phyloP scores from a whole-genome alignment of 1,284 basidiomycete species.

The Cystobasidiaceae sp. region DNA sequence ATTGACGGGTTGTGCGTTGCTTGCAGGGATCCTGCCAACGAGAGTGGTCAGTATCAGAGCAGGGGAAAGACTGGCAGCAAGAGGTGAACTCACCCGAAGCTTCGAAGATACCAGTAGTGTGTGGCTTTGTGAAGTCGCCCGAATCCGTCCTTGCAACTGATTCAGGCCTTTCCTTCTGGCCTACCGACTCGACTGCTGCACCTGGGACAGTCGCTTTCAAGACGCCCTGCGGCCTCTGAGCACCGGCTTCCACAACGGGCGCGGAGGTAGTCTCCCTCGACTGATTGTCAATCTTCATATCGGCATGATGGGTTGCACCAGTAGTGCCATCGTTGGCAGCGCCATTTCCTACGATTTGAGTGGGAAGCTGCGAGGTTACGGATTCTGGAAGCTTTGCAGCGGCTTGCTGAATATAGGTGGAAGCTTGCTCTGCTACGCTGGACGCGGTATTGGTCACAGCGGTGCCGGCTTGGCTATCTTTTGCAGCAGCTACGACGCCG shows the following conservation, averaged over 20 bases:
- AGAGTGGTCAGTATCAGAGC: not conserved
- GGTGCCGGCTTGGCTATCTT: not conserved
- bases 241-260: not conserved
- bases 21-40: slow-evolving; percentile 12
- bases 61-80: not conserved
- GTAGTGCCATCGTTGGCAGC: not conserved
- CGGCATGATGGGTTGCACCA: not conserved
- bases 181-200: not conserved
- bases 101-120: slow-evolving; percentile 19
- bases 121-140: slow-evolving; percentile 14
- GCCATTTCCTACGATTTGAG: not conserved
- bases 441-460: not conserved
- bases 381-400: slow-evolving; percentile 4
- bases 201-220: not conserved
- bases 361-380: slow-evolving; percentile 3
- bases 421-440: not conserved
- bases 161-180: not conserved
- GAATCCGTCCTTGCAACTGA: not conserved
- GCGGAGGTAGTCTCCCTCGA: slow-evolving; percentile 4
- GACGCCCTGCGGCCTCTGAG: not conserved
- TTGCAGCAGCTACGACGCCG: not conserved
- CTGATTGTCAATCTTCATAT: not conserved
- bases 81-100: slow-evolving; percentile 9
- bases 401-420: slow-evolving; percentile 1
- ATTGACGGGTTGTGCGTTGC: slow-evolving; percentile 15